phyloP scores from a whole-genome alignment of 768 basidiomycete genomes.

The Lactarius vividus region DNA sequence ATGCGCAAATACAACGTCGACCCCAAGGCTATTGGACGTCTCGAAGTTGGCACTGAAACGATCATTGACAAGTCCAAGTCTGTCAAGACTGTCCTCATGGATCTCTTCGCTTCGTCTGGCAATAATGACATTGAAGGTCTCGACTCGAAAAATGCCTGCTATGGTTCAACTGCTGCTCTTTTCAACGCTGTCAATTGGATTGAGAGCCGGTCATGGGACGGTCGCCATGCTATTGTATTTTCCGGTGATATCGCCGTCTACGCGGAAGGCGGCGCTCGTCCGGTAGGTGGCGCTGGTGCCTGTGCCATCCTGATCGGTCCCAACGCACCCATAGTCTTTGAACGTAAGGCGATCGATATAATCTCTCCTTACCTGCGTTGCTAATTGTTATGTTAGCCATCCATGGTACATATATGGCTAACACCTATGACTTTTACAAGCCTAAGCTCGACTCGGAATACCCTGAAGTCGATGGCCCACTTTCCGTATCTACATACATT shows the following conservation, averaged over 20 bases:
- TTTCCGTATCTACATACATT: constrained; percentile 93
- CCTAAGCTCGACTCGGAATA: constrained; percentile 93
- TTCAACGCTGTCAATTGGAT: constrained; percentile 99
- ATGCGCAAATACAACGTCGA: constrained; percentile 94
- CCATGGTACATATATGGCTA: constrained; percentile 96
- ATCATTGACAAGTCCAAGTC: constrained; percentile 99
- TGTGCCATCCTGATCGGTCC: constrained; percentile 95
- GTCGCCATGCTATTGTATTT: constrained; percentile 95
- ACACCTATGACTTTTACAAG: constrained; percentile 99
- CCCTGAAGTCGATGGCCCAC: constrained; percentile 95
- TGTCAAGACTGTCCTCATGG: constrained; percentile 97
- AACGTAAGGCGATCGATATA: constrained; percentile 63
- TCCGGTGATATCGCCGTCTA: constrained; percentile 98
- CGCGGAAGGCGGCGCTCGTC: constrained; percentile 91
- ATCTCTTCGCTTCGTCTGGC: constrained; percentile 88
- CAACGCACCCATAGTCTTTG: constrained; percentile 89
- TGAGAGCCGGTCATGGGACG: constrained; percentile 95
- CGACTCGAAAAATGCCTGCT: constrained; percentile 99
- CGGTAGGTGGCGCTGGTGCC: constrained; percentile 96
- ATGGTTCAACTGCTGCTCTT: constrained; percentile 96
- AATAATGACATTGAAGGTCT: constrained; percentile 99
- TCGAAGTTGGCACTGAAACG: constrained; percentile 98
- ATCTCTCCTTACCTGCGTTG: neutral
- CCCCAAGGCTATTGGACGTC: constrained; percentile 93
- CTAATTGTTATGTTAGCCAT: constrained; percentile 54